A percentile compares a stretch with the other conserved stretches of the same genome.
phyloP scores from a whole-genome alignment of 495 filamentous ascomycete genomes.

The Hypoxylon cercidicola region DNA sequence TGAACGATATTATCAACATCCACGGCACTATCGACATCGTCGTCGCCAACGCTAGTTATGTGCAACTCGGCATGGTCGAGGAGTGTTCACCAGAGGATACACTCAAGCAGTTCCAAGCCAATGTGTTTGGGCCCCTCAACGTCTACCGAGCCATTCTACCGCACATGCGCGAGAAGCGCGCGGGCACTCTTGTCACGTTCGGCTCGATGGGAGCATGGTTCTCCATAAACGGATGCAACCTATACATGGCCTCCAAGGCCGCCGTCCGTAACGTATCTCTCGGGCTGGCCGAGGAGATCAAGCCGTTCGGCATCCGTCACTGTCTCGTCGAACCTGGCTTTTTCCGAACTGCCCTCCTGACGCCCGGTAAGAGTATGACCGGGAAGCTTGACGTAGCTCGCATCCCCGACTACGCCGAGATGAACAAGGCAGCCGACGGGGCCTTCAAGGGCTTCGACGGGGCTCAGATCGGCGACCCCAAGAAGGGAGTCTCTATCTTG shows the following conservation, averaged over 20 bases:
- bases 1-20: slow-evolving; percentile 41
- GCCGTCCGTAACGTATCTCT: slow-evolving; percentile 52
- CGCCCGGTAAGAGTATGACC: slow-evolving; percentile 35
- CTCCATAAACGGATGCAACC: slow-evolving; percentile 45
- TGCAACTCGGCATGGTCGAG: slow-evolving; percentile 52
- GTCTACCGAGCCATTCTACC: slow-evolving; percentile 57
- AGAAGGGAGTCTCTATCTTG: slow-evolving; percentile 48
- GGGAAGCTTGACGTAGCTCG: slow-evolving; percentile 6
- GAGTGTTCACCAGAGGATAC: slow-evolving; percentile 56
- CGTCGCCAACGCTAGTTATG: slow-evolving; percentile 52
- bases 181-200: slow-evolving; percentile 60
- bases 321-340: slow-evolving; percentile 61
- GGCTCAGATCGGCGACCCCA: slow-evolving; percentile 48
- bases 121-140: slow-evolving; percentile 60
- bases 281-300: slow-evolving; percentile 55
- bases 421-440: neutral
- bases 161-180: slow-evolving; percentile 52
- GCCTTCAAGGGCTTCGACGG: slow-evolving; percentile 13
- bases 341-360: slow-evolving; percentile 60
- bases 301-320: slow-evolving; percentile 57
- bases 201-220: slow-evolving; percentile 57
- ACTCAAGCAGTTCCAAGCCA: slow-evolving; percentile 56
- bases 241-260: slow-evolving; percentile 66
- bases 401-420: slow-evolving; percentile 35
- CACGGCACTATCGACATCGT: slow-evolving; percentile 52